Percentiles rank a stretch among this genome's conserved stretches.
Conservation (phyloP, 1,284 basidiomycete species). For the Rhodotorula sp. region DNA sequence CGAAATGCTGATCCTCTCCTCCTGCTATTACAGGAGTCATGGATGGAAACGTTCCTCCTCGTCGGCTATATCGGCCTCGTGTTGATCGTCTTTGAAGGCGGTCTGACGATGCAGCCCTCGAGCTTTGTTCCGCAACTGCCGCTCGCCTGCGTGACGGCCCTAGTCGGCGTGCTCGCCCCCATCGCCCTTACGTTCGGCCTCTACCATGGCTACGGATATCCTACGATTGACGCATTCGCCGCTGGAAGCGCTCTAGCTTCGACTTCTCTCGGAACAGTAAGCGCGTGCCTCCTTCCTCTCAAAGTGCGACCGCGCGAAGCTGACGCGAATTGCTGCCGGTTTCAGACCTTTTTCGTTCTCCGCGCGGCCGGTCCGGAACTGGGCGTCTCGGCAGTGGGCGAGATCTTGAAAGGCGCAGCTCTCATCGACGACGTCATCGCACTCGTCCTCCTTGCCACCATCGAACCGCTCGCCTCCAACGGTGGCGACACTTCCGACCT, state of each 20-base stretch:
- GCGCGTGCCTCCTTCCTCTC: background rate
- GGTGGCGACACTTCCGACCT: conserved; percentile 4
- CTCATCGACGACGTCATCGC: conserved; percentile 61
- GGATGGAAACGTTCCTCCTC: conserved; percentile 54
- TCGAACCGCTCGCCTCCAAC: conserved; percentile 50
- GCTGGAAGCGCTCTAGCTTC: conserved; percentile 58
- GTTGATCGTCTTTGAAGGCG: conserved; percentile 56
- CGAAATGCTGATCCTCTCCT: background rate
- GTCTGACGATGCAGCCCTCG: conserved; percentile 53
- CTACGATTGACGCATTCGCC: conserved; percentile 56
- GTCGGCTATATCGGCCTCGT: conserved; percentile 59
- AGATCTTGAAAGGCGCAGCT: conserved; percentile 57
- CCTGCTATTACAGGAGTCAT: conserved; percentile 43
- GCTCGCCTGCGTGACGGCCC: conserved; percentile 54
- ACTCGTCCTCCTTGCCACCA: conserved; percentile 57
- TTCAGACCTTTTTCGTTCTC: conserved; percentile 54
- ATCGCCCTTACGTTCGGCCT: conserved; percentile 51
- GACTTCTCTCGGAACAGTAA: conserved; percentile 57
- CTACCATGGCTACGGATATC: conserved; percentile 46
- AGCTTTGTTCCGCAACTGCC: conserved; percentile 53
- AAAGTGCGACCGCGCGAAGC: too few relatives aligned
- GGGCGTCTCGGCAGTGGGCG: conserved; percentile 55
- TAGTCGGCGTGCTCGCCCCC: conserved; percentile 55
- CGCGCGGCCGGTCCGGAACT: conserved; percentile 46
- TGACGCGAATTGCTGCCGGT: background rate